A percentile compares a stretch with the other conserved stretches of the same genome.
Evolutionary conservation across 129 eudicot species (phyloP).

Genomic region (Deinandra increscens): DNA sequence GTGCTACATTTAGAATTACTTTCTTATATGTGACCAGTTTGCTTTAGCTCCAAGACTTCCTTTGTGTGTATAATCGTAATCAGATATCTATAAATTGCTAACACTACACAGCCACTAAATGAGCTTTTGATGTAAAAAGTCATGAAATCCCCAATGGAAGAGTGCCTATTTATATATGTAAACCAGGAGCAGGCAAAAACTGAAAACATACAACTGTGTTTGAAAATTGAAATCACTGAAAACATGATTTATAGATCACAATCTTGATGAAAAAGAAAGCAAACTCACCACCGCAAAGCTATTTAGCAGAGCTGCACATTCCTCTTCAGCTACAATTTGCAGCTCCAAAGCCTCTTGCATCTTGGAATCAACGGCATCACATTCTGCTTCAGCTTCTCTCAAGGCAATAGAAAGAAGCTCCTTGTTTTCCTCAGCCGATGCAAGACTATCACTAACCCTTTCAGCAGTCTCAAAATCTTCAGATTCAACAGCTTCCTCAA

Average conservation of each 20-base stretch:
- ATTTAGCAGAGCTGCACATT: slow-evolving; percentile 58
- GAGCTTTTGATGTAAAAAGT: slow-evolving; percentile 7
- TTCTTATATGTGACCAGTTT: slow-evolving; percentile 19
- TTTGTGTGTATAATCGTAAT: slow-evolving; percentile 9
- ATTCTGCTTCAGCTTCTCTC: slow-evolving; percentile 61
- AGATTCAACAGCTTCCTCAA: slow-evolving; percentile 79
- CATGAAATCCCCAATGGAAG: not conserved
- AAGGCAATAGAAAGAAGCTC: slow-evolving; percentile 45
- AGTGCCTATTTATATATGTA: not conserved
- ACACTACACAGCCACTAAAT: slow-evolving; percentile 13
- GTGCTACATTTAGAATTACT: not conserved
- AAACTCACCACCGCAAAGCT: slow-evolving; percentile 50
- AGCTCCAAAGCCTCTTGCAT: slow-evolving; percentile 56
- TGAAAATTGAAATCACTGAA: not conserved
- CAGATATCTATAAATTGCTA: not conserved
- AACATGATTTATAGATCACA: not conserved
- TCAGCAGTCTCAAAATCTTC: slow-evolving; percentile 88
- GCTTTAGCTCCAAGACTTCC: slow-evolving; percentile 9
- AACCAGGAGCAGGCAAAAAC: not conserved
- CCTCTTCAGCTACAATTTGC: slow-evolving; percentile 64
- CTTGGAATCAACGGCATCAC: slow-evolving; percentile 62
- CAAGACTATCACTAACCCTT: slow-evolving; percentile 59
- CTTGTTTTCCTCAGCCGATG: slow-evolving; percentile 62
- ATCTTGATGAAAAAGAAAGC: slow-evolving; percentile 10
- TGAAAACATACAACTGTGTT: not conserved